Conservation (phyloP, 2,329 filamentous ascomycete genomes). For the Fusarium pininemorale region DNA sequence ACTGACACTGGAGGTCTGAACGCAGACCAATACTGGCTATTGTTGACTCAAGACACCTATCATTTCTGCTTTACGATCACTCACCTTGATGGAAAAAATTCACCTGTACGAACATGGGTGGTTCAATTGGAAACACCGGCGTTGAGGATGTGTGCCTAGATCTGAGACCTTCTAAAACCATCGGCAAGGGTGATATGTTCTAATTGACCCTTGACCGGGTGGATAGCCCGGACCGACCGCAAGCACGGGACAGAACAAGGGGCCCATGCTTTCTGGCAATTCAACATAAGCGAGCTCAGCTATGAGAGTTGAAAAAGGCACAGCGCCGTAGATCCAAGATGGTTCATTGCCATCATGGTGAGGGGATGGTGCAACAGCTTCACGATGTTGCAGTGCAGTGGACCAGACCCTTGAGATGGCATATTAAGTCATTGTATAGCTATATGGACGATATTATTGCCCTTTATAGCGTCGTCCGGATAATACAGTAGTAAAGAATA, state of each 20-base stretch:
- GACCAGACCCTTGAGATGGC: background rate
- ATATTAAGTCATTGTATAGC: constrained; percentile 1
- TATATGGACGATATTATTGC: constrained; percentile 3
- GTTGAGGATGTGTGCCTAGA: constrained; percentile 24
- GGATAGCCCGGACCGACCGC: constrained; percentile 32
- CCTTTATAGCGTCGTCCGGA: background rate
- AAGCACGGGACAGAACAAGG: constrained; percentile 23
- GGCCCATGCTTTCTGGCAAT: constrained; percentile 11
- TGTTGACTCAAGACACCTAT: background rate
- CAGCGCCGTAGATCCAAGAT: constrained; percentile 8
- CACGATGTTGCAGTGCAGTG: constrained; percentile 21
- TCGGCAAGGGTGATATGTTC: constrained; percentile 22
- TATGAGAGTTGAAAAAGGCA: constrained; percentile 22
- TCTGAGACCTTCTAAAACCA: constrained; percentile 21
- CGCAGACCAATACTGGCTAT: background rate
- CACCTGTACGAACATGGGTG: constrained; percentile 3
- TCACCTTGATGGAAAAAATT: background rate
- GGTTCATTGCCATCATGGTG: constrained; percentile 12
- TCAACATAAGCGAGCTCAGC: constrained; percentile 25
- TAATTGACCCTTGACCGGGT: constrained; percentile 30
- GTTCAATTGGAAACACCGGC: constrained; percentile 35
- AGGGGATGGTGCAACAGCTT: constrained; percentile 15
- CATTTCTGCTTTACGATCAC: background rate
- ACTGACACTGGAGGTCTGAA: background rate
- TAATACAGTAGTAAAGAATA: background rate